Evolutionary conservation across 83 land plant genomes (phyloP).

Genomic region (Thuja plicata): DNA sequence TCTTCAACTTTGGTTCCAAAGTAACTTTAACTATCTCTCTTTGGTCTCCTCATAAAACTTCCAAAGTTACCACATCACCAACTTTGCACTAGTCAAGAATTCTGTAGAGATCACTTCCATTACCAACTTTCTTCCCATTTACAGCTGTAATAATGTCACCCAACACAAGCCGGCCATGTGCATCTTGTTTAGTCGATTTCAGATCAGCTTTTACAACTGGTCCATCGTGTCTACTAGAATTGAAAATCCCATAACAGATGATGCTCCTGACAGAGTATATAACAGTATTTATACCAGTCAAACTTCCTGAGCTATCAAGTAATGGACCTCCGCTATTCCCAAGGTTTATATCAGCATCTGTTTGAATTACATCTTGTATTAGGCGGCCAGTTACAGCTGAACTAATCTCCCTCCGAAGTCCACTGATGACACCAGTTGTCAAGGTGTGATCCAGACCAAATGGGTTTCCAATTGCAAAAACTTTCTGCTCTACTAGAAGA

Average conservation of each 20-base stretch:
- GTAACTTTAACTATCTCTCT: conserved; percentile 56
- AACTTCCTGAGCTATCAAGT: conserved; percentile 91
- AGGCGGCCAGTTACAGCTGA: conserved; percentile 99
- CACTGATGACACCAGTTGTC: conserved; percentile 99
- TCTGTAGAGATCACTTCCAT: conserved; percentile 94
- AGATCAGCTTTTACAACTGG: conserved; percentile 99
- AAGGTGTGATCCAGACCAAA: conserved; percentile 99
- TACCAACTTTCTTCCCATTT: conserved; percentile 86
- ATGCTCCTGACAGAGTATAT: conserved; percentile 98
- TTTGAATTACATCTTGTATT: conserved; percentile 98
- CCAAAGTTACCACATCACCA: conserved; percentile 70
- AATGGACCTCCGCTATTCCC: conserved; percentile 99
- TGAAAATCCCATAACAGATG: conserved; percentile 98
- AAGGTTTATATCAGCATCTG: conserved; percentile 99
- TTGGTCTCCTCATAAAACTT: conserved; percentile 75
- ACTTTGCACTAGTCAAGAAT: conserved; percentile 91
- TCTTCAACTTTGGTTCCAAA: conserved; percentile 70
- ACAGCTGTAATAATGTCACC: conserved; percentile 94
- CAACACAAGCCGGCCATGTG: conserved; percentile 89
- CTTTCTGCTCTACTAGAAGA: conserved; percentile 96
- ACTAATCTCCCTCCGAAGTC: conserved; percentile 91
- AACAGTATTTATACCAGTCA: conserved; percentile 97
- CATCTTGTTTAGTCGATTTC: conserved; percentile 84
- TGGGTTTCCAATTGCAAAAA: conserved; percentile 97
- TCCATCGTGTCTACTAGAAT: conserved; percentile 97